Evolutionary conservation across 805 yeast genomes (phyloP).

Genomic region (Yarrowia alimentaria): DNA sequence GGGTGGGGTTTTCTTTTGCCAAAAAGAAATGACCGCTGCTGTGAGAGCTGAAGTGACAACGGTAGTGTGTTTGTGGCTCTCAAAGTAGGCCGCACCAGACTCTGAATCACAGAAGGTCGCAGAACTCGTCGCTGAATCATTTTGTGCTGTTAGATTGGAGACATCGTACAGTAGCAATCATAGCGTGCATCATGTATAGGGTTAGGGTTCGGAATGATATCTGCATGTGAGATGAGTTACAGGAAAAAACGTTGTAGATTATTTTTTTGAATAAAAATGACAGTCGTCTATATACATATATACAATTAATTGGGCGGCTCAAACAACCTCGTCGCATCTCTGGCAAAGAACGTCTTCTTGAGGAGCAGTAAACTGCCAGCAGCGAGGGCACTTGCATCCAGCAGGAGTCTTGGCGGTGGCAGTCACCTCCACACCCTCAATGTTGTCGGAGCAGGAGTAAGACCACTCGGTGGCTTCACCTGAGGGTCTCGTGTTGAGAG

Average conservation of each 20-base stretch:
- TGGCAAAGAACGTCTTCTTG: conserved; percentile 56
- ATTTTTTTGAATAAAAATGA: too few relatives aligned
- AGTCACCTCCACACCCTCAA: conserved; percentile 38
- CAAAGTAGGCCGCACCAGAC: too few relatives aligned
- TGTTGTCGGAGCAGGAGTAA: conserved; percentile 36
- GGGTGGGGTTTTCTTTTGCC: conserved; percentile 13
- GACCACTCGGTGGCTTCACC: conserved; percentile 36
- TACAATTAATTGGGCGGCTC: conserved; percentile 6
- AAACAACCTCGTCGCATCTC: conserved; percentile 55
- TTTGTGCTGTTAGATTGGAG: too few relatives aligned
- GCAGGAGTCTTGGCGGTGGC: conserved; percentile 49
- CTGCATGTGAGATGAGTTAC: too few relatives aligned
- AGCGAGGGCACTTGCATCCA: conserved; percentile 77
- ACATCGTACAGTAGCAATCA: too few relatives aligned
- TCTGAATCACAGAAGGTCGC: too few relatives aligned
- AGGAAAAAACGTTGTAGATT: too few relatives aligned
- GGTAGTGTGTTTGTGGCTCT: too few relatives aligned
- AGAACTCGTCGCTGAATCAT: too few relatives aligned
- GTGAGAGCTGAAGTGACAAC: neutral
- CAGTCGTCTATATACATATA: conserved; percentile 21
- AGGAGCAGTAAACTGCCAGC: conserved; percentile 77
- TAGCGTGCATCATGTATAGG: too few relatives aligned
- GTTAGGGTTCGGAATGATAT: too few relatives aligned
- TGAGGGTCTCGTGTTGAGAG: conserved; percentile 42
- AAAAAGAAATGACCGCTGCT: conserved; percentile 1